Base-by-base conservation (phyloP, 495 filamentous ascomycete genomes). In the Chaetomidium leptoderma region DNA sequence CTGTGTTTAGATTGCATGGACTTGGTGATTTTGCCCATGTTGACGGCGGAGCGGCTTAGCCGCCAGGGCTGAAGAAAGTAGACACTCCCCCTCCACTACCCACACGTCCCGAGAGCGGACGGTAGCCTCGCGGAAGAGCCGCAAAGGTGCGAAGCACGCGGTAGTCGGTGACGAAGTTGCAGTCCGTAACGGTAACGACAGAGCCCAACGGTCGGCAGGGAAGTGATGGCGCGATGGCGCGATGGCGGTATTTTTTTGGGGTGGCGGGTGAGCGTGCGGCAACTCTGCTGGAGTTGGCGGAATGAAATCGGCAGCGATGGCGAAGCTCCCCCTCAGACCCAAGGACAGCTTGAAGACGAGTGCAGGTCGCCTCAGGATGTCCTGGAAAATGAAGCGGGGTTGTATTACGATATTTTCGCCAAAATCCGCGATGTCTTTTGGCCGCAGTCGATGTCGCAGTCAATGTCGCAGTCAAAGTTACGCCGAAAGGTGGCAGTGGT, bases 21-120 rank as follows among this genome's bases (percentile, higher is more conserved):
- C 83, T 97, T 98, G 74, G 90, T 92, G 74, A 98, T 98, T 85
- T 87, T 92, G 81, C 90, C 92, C 91, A 96, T 96, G 66, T 58
- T 80, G 76, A 71, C 63, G n/a, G n/a, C n/a, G 72, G 67, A 64
- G 79, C 80, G 78, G 80, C 78, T 71, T 63, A 67, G 78, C 80
- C 80, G 79, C 79, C 21, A 53, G 66, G 63, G 63, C 63, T 54
- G 67, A 73, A 66, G 57, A 66, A 67, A 63, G 59, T 66, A 58
- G 59, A 70, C 64, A 62, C 72, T 71, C 71, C 75, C 76, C 76
- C 77, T 75, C 77, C 76, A 73, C 75, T 70, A 70, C 74, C n/a
- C 66, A 66, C 62, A 61, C 62, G 68, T 67, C 63, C 63, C 65
- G 65, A 49, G 53, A 64, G 60, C 49, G 66, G 63, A 71, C 68